Evolutionary conservation across 805 yeast genomes (phyloP), one percentile per base, ranked within the genome.

Genomic region (Candida loeiensis): DNA sequence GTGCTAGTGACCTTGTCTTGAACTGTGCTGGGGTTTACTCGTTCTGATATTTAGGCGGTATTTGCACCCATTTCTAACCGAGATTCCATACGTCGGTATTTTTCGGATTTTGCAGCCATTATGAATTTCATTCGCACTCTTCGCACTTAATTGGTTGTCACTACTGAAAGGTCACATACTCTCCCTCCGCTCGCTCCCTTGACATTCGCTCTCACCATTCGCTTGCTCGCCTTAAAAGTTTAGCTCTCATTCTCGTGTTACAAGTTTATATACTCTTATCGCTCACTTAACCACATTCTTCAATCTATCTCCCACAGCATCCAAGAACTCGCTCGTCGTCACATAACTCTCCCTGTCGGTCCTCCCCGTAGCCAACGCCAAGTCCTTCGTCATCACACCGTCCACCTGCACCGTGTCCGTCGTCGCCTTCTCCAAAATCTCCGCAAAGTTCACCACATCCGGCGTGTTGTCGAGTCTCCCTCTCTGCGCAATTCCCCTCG

Each of bases 341-440:
- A 89, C 97, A 53, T 87, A 90, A 26, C 83, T 57, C 14, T 79
- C 68, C 63, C 96, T 82, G 52, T 81, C 85, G 40, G 95, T 85
- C 69, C 80, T 84, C 46, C 96, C 96, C 53, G 80, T 76, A 38
- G 95, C 87, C 48, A 90, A 75, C 8, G 97, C 96, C 61, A 91
- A 76, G 66, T 91, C 98, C 72, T 91, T 91, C 56, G 98, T 91
- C 97, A 91, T 91, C 57, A 82, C 82, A 41, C 85, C 85, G 58
- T 87, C 96, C 24, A 71, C 66, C 46, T 77, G 79, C 26, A 91
- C 98, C 20, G 96, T 85, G 51, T 86, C 93, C 46, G 87, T 67
- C 35, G 91, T 86, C 39, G 96, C 95, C 59, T 74, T 67, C 72
- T 91, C 97, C 50, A 91, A 72, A 36, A 68, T 61, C 53, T 85